Conservation (phyloP, 2,329 filamentous ascomycete genomes). For the Hypoxylon sp. region DNA sequence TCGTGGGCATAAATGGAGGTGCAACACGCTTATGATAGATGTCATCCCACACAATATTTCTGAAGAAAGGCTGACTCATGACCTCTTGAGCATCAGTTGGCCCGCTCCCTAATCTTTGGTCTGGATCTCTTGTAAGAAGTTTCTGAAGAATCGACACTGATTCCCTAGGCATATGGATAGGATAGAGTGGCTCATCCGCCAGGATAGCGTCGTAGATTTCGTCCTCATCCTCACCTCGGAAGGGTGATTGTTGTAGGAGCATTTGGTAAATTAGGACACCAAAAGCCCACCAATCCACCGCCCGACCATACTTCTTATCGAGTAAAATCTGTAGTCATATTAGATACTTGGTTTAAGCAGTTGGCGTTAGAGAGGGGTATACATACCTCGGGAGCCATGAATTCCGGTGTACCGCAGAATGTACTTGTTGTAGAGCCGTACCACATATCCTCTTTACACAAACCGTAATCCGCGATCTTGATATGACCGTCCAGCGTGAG, state of each 20-base stretch:
- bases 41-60: conserved; percentile 98
- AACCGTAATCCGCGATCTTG: conserved; percentile 98
- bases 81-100: conserved; percentile 98
- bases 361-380: neutral
- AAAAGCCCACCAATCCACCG: conserved; percentile 99
- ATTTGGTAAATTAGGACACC: conserved; percentile 99
- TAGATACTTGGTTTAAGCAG: conserved; percentile 47
- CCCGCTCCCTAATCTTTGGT: conserved; percentile 91
- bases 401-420: conserved; percentile 99
- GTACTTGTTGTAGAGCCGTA: conserved; percentile 97
- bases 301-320: conserved; percentile 97
- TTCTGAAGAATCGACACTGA: conserved; percentile 98
- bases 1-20: conserved; percentile 89
- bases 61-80: conserved; percentile 99
- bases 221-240: conserved; percentile 98
- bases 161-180: conserved; percentile 98
- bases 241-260: conserved; percentile 98
- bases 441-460: conserved; percentile 99
- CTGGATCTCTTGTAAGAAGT: conserved; percentile 93
- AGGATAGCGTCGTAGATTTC: conserved; percentile 99
- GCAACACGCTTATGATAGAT: conserved; percentile 95
- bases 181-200: conserved; percentile 96
- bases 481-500: conserved; percentile 96
- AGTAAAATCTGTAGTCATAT: conserved; percentile 79
- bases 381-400: conserved; percentile 96